These are phyloP conservation scores for Umbelopsis sp. DNA, from an alignment of 192 early-diverging fungal genomes.

Conservation along the genomic window DNA sequence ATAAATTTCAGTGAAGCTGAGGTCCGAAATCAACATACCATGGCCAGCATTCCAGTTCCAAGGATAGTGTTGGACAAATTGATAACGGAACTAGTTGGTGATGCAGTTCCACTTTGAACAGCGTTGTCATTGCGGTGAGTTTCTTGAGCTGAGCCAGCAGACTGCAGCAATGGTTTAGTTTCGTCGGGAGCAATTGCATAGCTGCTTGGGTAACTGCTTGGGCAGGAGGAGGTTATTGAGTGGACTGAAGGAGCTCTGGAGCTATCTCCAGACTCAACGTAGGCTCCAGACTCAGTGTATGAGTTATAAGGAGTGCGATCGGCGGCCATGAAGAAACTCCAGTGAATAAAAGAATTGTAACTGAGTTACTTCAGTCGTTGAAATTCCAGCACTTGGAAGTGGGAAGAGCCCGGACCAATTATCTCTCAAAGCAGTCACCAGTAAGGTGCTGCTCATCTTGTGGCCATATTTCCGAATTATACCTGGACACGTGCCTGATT, in stretches of 20 bases:
- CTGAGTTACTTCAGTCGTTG: too few species aligned
- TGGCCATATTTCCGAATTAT: too few species aligned
- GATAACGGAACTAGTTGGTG: constrained; percentile 66
- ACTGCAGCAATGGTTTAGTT: constrained; percentile 5
- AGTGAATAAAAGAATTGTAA: background rate
- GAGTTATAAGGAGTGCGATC: constrained; percentile 1
- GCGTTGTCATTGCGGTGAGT: background rate
- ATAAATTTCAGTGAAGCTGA: background rate
- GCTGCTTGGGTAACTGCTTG: constrained; percentile 17
- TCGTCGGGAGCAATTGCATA: constrained; percentile 3
- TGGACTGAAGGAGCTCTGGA: constrained; percentile 4
- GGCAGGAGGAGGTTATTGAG: background rate
- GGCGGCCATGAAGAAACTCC: background rate
- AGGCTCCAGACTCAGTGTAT: constrained; percentile 8
- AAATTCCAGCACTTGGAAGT: too few species aligned
- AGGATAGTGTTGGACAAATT: constrained; percentile 97
- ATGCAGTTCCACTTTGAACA: constrained; percentile 48
- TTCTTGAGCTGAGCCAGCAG: background rate
- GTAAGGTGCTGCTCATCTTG: too few species aligned
- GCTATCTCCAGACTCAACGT: constrained; percentile 4
- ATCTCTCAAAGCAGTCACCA: too few species aligned
- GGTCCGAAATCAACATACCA: constrained; percentile 58
- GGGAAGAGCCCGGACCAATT: too few species aligned
- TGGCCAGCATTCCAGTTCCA: constrained; percentile 96
- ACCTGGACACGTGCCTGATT: too few species aligned